These are phyloP conservation scores for Filosporella fistucella DNA, from an alignment of 495 filamentous ascomycete genomes.

Conservation along the genomic window DNA sequence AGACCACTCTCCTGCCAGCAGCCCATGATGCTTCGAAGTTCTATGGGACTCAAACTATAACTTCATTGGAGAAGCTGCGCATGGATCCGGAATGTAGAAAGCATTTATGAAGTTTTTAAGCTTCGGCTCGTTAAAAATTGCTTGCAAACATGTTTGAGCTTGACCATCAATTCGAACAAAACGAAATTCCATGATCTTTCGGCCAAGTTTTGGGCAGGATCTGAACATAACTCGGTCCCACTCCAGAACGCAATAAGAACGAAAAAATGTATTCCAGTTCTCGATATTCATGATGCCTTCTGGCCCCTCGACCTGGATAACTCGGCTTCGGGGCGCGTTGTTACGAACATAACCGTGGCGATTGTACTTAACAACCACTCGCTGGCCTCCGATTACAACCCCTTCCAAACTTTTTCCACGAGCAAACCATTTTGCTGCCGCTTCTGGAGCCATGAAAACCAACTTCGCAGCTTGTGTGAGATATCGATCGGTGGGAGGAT, in stretches of 20 bases:
- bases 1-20: too few relatives aligned
- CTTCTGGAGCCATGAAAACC: background rate
- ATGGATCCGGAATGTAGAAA: too few relatives aligned
- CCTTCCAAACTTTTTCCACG: background rate
- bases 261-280: conserved; percentile 4
- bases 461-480: background rate
- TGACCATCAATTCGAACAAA: conserved; percentile 13
- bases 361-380: background rate
- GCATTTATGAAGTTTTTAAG: too few relatives aligned
- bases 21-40: too few relatives aligned
- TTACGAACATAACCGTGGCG: background rate
- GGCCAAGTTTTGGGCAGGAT: background rate
- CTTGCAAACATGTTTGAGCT: too few relatives aligned
- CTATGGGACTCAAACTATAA: too few relatives aligned
- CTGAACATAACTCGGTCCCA: background rate
- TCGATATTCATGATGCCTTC: background rate
- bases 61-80: too few relatives aligned
- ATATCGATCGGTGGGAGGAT: background rate
- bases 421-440: background rate
- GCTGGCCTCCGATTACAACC: background rate
- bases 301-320: background rate
- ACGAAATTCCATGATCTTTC: background rate
- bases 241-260: background rate
- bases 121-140: too few relatives aligned
- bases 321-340: too few relatives aligned